Evolutionary conservation across 225 moss, liverwort and hornwort genomes (phyloP).

Genomic region (Pleurozium schreberi): DNA sequence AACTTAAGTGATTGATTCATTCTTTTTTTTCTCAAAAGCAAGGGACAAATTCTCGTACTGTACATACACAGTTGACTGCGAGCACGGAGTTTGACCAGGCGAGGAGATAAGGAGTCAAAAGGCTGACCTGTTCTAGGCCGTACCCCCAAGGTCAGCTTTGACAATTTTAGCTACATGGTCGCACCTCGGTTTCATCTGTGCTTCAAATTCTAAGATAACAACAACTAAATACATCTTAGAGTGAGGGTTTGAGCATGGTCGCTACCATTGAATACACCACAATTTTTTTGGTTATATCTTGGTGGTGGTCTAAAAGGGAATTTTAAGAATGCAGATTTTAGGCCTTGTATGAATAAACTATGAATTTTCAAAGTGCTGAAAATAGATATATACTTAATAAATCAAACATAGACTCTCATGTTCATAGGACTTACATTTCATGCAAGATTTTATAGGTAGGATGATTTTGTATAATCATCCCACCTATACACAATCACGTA

Average conservation of each 20-base stretch:
- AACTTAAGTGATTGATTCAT: neutral
- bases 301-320: too few species aligned
- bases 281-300: too few species aligned
- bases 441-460: neutral
- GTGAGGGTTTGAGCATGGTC: neutral
- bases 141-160: neutral
- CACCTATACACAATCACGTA: too few species aligned
- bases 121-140: neutral
- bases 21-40: neutral
- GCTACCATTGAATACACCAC: too few species aligned
- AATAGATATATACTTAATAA: too few species aligned
- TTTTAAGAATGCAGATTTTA: too few species aligned
- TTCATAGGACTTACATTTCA: neutral
- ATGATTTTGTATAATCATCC: too few species aligned
- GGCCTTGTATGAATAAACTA: neutral
- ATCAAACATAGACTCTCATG: too few species aligned
- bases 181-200: too few species aligned
- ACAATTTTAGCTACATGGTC: neutral
- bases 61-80: neutral
- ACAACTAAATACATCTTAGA: neutral
- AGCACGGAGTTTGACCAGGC: neutral
- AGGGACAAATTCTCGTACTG: neutral
- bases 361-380: neutral
- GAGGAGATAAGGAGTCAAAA: neutral
- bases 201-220: neutral